A percentile compares a stretch with the other conserved stretches of the same genome.
These are phyloP conservation scores for Elsinoe necatrix DNA, from an alignment of 2,329 filamentous ascomycete genomes.

Conservation along the genomic window DNA sequence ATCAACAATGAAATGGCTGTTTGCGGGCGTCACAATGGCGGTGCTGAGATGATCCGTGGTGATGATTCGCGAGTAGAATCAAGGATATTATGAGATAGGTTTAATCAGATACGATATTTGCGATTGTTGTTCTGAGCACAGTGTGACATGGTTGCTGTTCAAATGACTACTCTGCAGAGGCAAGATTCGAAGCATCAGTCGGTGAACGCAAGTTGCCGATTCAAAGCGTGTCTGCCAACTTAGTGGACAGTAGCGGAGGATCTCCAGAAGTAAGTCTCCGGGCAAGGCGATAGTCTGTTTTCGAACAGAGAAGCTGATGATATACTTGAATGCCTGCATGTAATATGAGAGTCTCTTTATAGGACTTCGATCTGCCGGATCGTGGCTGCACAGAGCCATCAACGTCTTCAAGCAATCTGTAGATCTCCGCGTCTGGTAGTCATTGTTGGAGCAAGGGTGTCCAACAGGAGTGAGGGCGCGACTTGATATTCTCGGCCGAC, in stretches of 20 bases:
- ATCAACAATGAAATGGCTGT: background rate
- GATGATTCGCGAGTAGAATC: background rate
- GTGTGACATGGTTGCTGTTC: background rate
- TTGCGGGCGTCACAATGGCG: background rate
- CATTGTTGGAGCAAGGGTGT: no score
- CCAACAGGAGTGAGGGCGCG: background rate
- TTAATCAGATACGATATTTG: background rate
- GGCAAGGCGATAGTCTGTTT: background rate
- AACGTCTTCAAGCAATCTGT: background rate
- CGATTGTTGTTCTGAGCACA: background rate
- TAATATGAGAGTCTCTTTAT: background rate
- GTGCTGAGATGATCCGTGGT: background rate
- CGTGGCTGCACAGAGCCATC: background rate
- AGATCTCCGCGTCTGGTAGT: background rate
- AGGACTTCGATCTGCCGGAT: background rate
- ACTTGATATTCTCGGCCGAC: background rate
- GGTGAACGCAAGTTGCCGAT: background rate
- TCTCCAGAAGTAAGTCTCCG: background rate
- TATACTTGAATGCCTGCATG: background rate
- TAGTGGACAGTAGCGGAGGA: background rate
- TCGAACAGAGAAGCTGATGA: background rate
- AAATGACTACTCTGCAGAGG: background rate
- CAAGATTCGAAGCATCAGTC: background rate
- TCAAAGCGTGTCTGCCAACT: background rate
- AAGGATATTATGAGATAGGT: background rate